phyloP scores from a whole-genome alignment of 2,329 filamentous ascomycete genomes.

The Nemania sp. region DNA sequence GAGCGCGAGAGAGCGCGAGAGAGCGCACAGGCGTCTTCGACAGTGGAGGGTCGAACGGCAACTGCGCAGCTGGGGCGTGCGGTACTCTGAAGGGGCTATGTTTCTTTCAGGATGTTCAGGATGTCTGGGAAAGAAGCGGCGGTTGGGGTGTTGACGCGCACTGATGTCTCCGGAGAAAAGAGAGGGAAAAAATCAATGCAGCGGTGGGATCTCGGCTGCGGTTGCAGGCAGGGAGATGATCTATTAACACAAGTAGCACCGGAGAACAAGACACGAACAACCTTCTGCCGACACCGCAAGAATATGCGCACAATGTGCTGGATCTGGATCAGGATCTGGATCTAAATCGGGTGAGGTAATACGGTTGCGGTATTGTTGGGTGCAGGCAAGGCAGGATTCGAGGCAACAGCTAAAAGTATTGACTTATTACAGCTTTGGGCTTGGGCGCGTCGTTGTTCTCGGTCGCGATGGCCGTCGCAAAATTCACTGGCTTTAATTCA shows the following conservation, averaged over 20 bases:
- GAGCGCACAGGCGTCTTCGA: neutral
- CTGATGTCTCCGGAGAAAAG: neutral
- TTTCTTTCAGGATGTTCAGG: too few species aligned
- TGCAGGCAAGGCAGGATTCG: neutral
- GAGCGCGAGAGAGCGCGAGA: neutral
- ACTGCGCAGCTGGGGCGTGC: too few species aligned
- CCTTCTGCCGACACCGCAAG: neutral
- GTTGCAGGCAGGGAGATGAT: neutral
- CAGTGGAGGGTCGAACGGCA: too few species aligned
- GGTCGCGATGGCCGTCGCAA: conserved; percentile 23
- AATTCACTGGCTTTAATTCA: too few species aligned
- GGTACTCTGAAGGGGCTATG: neutral
- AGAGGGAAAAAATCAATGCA: neutral
- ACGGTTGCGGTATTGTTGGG: too few species aligned
- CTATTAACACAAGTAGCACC: neutral
- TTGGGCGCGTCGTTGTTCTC: conserved; percentile 16
- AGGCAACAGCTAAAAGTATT: neutral
- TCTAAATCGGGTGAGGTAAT: neutral
- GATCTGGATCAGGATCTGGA: neutral
- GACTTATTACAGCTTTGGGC: conserved; percentile 3
- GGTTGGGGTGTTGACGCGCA: too few species aligned
- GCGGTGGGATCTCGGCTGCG: conserved; percentile 6
- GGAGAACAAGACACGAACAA: neutral
- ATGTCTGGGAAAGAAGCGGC: neutral
- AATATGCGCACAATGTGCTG: neutral